Evolutionary conservation across 2,329 filamentous ascomycete genomes (phyloP), one percentile per base, ranked within the genome.

Genomic region (Periglandula ipomoeae): DNA sequence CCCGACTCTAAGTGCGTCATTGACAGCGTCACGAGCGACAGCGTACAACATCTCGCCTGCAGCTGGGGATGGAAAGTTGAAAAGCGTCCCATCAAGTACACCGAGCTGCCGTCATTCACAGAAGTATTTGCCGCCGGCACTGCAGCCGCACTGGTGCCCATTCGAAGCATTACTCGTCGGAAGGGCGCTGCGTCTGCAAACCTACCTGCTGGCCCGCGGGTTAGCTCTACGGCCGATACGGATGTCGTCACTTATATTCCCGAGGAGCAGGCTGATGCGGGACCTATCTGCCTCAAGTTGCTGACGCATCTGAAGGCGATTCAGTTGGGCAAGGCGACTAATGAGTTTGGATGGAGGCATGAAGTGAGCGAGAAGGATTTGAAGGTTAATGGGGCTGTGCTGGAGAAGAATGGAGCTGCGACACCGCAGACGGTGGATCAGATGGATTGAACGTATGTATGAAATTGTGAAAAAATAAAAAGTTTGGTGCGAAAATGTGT

Each of bases 71-170:
- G 87, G 85, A 83, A 79, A 56, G 85, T 93, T 0, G 90, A 96
- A 72, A 79, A 78, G 61, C 74, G 90, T 48, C 65, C 81, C 55
- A 84, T 89, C 66, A 78, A 75, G 67, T 82, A 81, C 62, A 57
- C 65, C 17, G 79, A 83, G 59, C 71, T 82, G 17, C 66, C 71
- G 10, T 56, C 61, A 47, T 79, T 79, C 57, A 64, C 60, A 45
- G 91, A 97, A 68, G 83, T 98, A 46, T 82, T 96, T 68, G 93
- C 91, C 4, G 90, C 89, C 3, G 91, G 91, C 1, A 97, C 91
- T 0, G 91, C 91, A 0, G 91, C 90, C 0, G 87, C 88, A 0
- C 74, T 98, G 47, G 90, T 97, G 3, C 91, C 91, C 1, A 93
- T 96, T 66, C 85, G 85, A 53, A 93, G 87, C 57, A 95, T 97